Evolutionary conservation across 2,329 filamentous ascomycete genomes (phyloP).

Genomic region (Alternaria hordeiaustralica): DNA sequence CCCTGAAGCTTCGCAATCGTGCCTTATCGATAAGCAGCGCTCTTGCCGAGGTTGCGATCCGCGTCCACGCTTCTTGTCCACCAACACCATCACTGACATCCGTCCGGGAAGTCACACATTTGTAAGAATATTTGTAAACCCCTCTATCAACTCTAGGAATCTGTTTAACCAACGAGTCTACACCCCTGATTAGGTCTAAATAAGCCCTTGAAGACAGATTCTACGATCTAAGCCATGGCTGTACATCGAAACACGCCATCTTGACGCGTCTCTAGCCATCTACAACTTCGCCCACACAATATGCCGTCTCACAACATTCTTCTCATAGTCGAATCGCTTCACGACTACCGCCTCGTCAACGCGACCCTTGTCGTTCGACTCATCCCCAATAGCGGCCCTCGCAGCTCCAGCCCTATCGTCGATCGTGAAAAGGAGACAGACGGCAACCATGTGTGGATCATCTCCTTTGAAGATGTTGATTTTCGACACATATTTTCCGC

Average conservation of each 20-base stretch:
- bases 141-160: background rate
- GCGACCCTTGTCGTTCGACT: background rate
- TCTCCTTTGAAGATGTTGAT: constrained; percentile 17
- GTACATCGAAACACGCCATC: background rate
- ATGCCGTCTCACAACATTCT: background rate
- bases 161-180: background rate
- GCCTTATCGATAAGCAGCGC: constrained; percentile 10
- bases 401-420: constrained; percentile 1
- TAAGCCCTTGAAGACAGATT: background rate
- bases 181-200: background rate
- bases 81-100: background rate
- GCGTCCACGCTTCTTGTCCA: background rate
- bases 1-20: background rate
- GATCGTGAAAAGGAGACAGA: constrained; percentile 15
- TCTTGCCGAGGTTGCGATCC: constrained; percentile 6
- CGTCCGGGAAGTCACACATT: background rate
- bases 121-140: background rate
- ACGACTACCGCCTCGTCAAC: background rate
- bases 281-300: background rate
- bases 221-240: background rate
- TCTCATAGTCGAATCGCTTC: background rate
- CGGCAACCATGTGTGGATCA: background rate
- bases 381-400: background rate
- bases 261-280: background rate
- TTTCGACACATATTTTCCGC: constrained; percentile 14